These are phyloP conservation scores for Vinca minor DNA, from an alignment of 257 asterid species.

Conservation along the genomic window DNA sequence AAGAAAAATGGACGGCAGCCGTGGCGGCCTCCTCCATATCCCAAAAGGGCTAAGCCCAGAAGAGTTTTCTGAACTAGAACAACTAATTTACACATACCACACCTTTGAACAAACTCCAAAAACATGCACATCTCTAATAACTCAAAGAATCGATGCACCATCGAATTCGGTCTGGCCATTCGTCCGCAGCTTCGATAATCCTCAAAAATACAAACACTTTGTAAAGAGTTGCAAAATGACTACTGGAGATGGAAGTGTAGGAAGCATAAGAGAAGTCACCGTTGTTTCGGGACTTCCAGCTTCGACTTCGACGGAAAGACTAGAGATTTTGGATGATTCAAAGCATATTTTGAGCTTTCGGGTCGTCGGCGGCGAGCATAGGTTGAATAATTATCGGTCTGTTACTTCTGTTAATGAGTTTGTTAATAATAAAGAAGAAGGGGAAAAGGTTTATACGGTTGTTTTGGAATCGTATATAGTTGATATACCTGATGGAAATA, in stretches of 20 bases:
- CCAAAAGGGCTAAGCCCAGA: slow-evolving; percentile 46
- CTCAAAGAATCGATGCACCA: slow-evolving; percentile 70
- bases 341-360: slow-evolving; percentile 59
- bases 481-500: slow-evolving; percentile 84
- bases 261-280: slow-evolving; percentile 73
- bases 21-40: slow-evolving; percentile 18
- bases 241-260: slow-evolving; percentile 73
- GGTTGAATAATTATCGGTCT: slow-evolving; percentile 66
- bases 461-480: slow-evolving; percentile 78
- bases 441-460: slow-evolving; percentile 36
- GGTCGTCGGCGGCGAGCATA: slow-evolving; percentile 87
- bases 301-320: slow-evolving; percentile 77
- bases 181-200: slow-evolving; percentile 75
- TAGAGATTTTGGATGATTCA: slow-evolving; percentile 72
- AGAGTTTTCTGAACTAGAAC: slow-evolving; percentile 44
- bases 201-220: slow-evolving; percentile 84
- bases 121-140: slow-evolving; percentile 64
- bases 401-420: slow-evolving; percentile 69
- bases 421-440: too few relatives aligned
- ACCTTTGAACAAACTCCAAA: slow-evolving; percentile 49
- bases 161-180: slow-evolving; percentile 62
- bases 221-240: slow-evolving; percentile 64
- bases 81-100: slow-evolving; percentile 48
- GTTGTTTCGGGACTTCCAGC: slow-evolving; percentile 93
- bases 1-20: slow-evolving; percentile 23